These are phyloP conservation scores for Leccinum huronense DNA, from an alignment of 1,284 basidiomycete species.

Conservation along the genomic window DNA sequence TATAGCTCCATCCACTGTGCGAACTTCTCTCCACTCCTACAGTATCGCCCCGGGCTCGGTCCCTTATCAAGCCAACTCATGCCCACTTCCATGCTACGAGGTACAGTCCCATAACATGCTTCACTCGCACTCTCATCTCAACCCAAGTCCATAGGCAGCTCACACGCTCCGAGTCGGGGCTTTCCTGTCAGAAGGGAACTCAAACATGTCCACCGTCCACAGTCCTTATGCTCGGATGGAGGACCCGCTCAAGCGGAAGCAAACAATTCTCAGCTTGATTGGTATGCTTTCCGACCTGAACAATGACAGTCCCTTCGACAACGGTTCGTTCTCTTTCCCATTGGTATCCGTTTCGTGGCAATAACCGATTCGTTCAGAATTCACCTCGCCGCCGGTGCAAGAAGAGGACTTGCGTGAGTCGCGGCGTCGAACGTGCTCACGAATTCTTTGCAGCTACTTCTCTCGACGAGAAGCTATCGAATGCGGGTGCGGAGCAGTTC, in stretches of 20 bases:
- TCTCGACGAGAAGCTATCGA: conserved; percentile 36
- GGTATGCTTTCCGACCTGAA: conserved; percentile 60
- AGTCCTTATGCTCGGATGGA: conserved; percentile 35
- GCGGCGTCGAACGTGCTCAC: conserved; percentile 12
- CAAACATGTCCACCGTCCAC: conserved; percentile 26
- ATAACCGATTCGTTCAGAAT: conserved; percentile 26
- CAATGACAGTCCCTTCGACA: conserved; percentile 46
- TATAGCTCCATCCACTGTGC: conserved; percentile 30
- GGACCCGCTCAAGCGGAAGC: conserved; percentile 45
- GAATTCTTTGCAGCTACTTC: conserved; percentile 26
- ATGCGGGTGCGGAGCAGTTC: conserved; percentile 36
- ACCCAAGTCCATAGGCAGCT: conserved; percentile 24
- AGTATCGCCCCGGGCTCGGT: conserved; percentile 28
- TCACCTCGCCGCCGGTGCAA: conserved; percentile 42
- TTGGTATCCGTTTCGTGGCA: conserved; percentile 2
- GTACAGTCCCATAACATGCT: conserved; percentile 33
- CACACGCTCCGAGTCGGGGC: conserved; percentile 24
- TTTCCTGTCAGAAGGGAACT: conserved; percentile 34
- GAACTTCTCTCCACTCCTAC: conserved; percentile 20
- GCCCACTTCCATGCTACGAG: conserved; percentile 31
- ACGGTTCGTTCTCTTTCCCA: conserved; percentile 37
- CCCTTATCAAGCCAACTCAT: conserved; percentile 24
- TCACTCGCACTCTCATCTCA: conserved; percentile 33
- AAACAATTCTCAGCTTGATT: conserved; percentile 63
- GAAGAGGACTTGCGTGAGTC: conserved; percentile 61